These are phyloP conservation scores for Acorus gramineus DNA, from an alignment of 106 monocot species.

Conservation along the genomic window DNA sequence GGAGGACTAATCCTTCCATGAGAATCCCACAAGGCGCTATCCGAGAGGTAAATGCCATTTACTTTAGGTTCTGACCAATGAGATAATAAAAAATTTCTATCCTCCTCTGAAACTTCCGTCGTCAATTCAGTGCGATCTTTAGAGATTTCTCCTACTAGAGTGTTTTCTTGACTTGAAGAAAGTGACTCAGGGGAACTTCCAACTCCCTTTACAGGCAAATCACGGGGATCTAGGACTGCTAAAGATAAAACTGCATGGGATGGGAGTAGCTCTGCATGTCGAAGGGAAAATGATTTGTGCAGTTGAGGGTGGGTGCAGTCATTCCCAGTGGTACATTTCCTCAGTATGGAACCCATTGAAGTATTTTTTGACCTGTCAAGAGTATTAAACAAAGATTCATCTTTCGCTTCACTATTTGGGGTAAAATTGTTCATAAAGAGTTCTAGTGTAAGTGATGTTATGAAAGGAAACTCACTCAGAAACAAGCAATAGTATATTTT, in stretches of 20 bases:
- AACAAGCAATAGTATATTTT: constrained; percentile 50
- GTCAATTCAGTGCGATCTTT: constrained; percentile 1
- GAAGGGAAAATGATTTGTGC: constrained; percentile 22
- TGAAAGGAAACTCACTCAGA: constrained; percentile 30
- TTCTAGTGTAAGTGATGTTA: no score
- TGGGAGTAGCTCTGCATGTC: constrained; percentile 36
- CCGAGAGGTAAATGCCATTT: constrained; percentile 31
- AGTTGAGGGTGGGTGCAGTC: constrained; percentile 8
- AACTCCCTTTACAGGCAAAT: constrained; percentile 18
- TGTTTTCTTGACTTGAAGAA: constrained; percentile 3
- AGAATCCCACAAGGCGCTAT: constrained; percentile 63
- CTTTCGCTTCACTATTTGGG: no score
- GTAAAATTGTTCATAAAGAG: neutral
- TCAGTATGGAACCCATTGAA: constrained; percentile 3
- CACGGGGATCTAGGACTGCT: constrained; percentile 62
- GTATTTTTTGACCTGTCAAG: constrained; percentile 1
- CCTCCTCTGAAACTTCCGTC: neutral
- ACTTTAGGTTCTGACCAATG: constrained; percentile 31
- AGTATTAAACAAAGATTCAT: neutral
- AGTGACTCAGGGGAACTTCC: neutral
- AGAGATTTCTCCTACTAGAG: constrained; percentile 19
- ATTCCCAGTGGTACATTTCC: constrained; percentile 11
- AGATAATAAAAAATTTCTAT: constrained; percentile 7
- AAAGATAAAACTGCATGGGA: constrained; percentile 49
- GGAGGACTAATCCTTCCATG: constrained; percentile 48